These are phyloP conservation scores for Lachancea mirantina DNA, from an alignment of 805 yeast genomes.

Conservation along the genomic window DNA sequence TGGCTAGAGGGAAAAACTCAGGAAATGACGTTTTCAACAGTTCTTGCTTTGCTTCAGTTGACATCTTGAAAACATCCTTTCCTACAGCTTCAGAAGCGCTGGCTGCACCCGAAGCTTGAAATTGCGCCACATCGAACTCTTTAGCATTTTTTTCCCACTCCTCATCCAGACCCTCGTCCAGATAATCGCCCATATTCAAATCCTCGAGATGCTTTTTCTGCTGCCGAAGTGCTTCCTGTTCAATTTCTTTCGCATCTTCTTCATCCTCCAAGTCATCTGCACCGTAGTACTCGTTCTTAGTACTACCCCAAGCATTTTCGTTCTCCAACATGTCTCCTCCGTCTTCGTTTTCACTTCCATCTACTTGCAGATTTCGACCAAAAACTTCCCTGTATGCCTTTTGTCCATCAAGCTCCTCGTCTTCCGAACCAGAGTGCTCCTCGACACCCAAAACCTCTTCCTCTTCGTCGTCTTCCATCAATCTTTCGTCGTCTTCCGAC, in stretches of 20 bases:
- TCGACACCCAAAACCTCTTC: constrained; percentile 44
- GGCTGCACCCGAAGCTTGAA: constrained; percentile 20
- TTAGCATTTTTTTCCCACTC: constrained; percentile 68
- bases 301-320: constrained; percentile 43
- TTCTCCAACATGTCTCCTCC: constrained; percentile 31
- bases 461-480: constrained; percentile 38
- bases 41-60: constrained; percentile 44
- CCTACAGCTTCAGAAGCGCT: constrained; percentile 17
- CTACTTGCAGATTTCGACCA: constrained; percentile 23
- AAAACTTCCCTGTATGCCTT: constrained; percentile 35
- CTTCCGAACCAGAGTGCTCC: constrained; percentile 25
- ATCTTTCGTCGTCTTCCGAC: constrained; percentile 40
- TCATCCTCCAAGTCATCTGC: constrained; percentile 51
- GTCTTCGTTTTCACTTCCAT: constrained; percentile 20
- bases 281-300: constrained; percentile 44
- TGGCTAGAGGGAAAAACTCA: constrained; percentile 70
- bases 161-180: constrained; percentile 63
- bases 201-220: constrained; percentile 77
- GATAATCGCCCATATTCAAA: constrained; percentile 63
- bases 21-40: constrained; percentile 64
- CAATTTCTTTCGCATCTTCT: constrained; percentile 68
- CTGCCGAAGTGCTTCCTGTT: constrained; percentile 79
- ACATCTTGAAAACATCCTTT: constrained; percentile 44
- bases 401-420: constrained; percentile 31
- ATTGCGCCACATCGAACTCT: constrained; percentile 38